phyloP scores from a whole-genome alignment of 2,329 filamentous ascomycete genomes.

The Aspergillus sp. region DNA sequence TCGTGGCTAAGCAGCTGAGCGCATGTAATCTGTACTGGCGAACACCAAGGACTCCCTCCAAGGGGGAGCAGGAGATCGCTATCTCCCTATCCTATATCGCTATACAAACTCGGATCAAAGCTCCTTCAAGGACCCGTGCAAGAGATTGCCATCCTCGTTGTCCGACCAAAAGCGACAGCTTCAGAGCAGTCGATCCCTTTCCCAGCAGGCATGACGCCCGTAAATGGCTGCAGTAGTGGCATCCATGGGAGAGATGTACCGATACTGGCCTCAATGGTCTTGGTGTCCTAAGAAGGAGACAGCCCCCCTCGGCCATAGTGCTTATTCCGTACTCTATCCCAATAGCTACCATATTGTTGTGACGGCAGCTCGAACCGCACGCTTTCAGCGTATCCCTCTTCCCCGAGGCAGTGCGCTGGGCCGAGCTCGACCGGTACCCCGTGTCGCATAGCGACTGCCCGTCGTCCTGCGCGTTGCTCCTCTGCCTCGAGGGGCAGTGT shows the following conservation, averaged over 20 bases:
- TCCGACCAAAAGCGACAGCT: background rate
- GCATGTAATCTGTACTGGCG: background rate
- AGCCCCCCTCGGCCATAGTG: no score
- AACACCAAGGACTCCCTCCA: background rate
- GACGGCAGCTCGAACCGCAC: background rate
- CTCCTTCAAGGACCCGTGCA: no score
- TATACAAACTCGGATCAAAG: no score
- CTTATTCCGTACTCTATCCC: background rate
- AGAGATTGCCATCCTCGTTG: background rate
- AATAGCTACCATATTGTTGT: background rate
- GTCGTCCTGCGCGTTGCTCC: conserved; percentile 18
- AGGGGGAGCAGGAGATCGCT: background rate
- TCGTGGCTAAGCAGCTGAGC: background rate
- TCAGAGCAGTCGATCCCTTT: background rate
- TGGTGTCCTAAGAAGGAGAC: no score
- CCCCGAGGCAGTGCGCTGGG: conserved; percentile 34
- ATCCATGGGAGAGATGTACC: no score
- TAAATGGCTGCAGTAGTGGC: no score
- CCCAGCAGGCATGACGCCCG: no score
- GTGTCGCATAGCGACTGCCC: conserved; percentile 28
- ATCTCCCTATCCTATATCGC: background rate
- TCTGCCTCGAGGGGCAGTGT: conserved; percentile 18
- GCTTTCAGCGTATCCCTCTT: conserved; percentile 29
- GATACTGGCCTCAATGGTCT: background rate
- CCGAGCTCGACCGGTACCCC: conserved; percentile 25